Evolutionary conservation across 176 grass and related monocot species (phyloP).

Genomic region (Oryza punctata): DNA sequence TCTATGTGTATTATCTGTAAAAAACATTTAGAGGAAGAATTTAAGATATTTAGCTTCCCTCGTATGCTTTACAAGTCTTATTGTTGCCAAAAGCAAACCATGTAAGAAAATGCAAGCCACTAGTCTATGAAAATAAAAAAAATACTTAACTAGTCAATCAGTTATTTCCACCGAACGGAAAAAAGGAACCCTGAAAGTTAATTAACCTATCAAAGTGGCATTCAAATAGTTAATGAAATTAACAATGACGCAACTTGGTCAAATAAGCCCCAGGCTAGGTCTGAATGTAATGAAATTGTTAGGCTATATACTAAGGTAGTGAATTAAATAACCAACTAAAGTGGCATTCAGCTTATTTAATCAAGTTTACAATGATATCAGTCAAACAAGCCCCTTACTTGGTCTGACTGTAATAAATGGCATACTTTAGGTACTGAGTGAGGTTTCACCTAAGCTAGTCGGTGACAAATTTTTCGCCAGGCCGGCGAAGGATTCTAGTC

Average conservation of each 20-base stretch:
- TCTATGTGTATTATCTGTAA: slow-evolving; percentile 85
- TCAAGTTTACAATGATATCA: no score
- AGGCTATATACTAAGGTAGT: neutral
- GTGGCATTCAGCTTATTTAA: no score
- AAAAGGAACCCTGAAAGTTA: neutral
- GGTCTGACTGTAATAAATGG: no score
- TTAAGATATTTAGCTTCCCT: neutral
- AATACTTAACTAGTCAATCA: neutral
- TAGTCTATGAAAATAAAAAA: neutral
- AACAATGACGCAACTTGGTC: neutral
- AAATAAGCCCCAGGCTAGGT: neutral
- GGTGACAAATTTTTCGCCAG: neutral
- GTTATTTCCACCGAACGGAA: neutral
- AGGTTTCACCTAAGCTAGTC: neutral
- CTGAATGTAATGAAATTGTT: neutral
- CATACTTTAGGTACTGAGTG: neutral
- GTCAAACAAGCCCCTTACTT: no score
- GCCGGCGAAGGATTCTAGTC: no score
- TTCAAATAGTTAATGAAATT: no score
- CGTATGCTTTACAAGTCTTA: neutral
- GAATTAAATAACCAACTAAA: no score
- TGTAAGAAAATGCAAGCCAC: neutral
- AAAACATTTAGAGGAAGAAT: neutral
- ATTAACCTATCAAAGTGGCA: neutral
- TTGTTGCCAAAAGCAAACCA: neutral